Evolutionary conservation across 805 yeast species (phyloP).

Genomic region (Pichia thaimueangensis): DNA sequence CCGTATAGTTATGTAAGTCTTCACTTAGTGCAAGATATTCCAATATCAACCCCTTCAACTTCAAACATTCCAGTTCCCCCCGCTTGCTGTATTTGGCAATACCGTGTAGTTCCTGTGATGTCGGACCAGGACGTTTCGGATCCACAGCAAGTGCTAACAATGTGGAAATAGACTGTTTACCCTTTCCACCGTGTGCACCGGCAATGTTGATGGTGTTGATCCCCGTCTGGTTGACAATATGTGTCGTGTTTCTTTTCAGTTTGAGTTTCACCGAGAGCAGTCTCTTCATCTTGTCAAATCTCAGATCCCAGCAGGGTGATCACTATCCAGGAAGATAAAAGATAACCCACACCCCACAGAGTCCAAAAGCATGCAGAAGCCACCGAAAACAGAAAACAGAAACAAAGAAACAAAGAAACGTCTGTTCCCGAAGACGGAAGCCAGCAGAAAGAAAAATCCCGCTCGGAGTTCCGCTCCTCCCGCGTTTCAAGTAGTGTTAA

Average conservation of each 20-base stretch:
- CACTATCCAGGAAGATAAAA: too few relatives aligned
- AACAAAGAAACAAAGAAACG: too few relatives aligned
- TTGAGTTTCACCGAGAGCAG: neutral
- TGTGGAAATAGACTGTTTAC: neutral
- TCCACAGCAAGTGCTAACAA: neutral
- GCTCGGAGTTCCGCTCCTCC: too few relatives aligned
- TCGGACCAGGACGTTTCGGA: neutral
- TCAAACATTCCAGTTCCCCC: neutral
- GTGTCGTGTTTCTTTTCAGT: neutral
- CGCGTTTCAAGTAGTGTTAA: too few relatives aligned
- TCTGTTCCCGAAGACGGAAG: too few relatives aligned
- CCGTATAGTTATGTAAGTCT: neutral
- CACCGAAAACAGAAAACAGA: too few relatives aligned
- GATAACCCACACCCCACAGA: too few relatives aligned
- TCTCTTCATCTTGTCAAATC: neutral
- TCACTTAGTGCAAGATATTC: neutral
- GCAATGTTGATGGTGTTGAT: too few relatives aligned
- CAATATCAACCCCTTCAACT: neutral
- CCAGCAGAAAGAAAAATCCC: too few relatives aligned
- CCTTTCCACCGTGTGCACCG: neutral
- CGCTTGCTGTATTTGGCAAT: neutral
- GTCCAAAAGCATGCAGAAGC: too few relatives aligned
- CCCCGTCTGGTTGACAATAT: neutral
- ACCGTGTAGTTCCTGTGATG: slow-evolving; percentile 1
- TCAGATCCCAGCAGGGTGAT: too few relatives aligned